These are phyloP conservation scores for Aegilops speltoides DNA, from an alignment of 176 grass and related monocot species.

Conservation along the genomic window DNA sequence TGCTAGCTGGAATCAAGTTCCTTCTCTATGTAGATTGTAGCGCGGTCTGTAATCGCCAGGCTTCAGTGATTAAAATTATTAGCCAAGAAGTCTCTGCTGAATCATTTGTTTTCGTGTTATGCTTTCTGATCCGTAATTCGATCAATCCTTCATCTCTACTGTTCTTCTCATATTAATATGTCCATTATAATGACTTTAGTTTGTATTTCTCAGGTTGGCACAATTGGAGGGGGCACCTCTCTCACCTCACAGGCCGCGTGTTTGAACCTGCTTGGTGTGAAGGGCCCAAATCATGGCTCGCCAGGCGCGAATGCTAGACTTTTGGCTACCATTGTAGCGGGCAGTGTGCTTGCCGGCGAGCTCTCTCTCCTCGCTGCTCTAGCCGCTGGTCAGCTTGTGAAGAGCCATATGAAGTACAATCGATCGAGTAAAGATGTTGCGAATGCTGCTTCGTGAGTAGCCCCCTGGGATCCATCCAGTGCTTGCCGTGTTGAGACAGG, in stretches of 20 bases:
- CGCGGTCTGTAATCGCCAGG: not conserved
- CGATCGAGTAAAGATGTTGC: conserved; percentile 59
- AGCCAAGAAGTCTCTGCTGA: not conserved
- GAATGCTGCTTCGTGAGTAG: conserved; percentile 34
- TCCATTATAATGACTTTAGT: not conserved
- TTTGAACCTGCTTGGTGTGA: conserved; percentile 70
- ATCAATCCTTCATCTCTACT: not conserved
- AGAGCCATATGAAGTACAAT: conserved; percentile 91
- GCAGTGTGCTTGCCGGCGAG: conserved; percentile 78
- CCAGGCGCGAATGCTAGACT: conserved; percentile 58
- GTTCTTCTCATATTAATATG: not conserved
- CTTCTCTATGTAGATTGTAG: not conserved
- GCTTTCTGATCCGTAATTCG: not conserved
- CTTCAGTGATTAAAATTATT: not conserved
- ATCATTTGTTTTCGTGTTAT: not conserved
- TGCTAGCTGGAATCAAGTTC: not conserved
- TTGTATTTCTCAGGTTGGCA: conserved; percentile 55
- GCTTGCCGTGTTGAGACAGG: conserved; percentile 18
- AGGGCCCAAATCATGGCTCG: conserved; percentile 50
- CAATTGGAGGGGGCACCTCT: conserved; percentile 77
- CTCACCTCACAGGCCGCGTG: conserved; percentile 74
- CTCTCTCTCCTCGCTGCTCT: conserved; percentile 74
- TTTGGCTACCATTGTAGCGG: conserved; percentile 64
- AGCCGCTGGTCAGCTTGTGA: conserved; percentile 71
- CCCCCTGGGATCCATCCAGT: not conserved